Conservation (phyloP, 2,329 filamentous ascomycete genomes). For the Teratosphaeria nubilosa region DNA sequence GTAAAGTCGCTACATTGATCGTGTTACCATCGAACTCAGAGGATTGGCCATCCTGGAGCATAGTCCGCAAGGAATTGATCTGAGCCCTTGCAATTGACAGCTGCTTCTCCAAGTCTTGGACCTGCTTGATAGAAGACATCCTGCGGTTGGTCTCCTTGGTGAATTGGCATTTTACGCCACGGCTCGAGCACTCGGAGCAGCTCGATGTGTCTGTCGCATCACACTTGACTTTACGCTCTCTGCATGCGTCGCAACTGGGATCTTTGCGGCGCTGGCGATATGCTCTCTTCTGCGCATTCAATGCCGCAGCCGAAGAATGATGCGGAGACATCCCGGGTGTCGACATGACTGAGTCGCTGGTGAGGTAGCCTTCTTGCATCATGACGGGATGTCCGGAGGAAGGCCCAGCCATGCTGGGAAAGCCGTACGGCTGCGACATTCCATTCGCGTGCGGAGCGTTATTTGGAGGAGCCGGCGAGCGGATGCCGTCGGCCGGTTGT, state of each 20-base stretch:
- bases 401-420: conserved; percentile 7
- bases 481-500: conserved; percentile 1
- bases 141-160: conserved; percentile 97
- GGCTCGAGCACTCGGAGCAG: conserved; percentile 93
- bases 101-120: conserved; percentile 92
- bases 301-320: conserved; percentile 34
- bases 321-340: conserved; percentile 22
- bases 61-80: conserved; percentile 61
- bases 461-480: conserved; percentile 1
- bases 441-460: conserved; percentile 11
- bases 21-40: conserved; percentile 29
- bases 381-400: conserved; percentile 8
- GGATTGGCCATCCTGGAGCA: conserved; percentile 44
- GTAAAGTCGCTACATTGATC: conserved; percentile 19
- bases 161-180: conserved; percentile 95
- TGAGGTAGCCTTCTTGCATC: conserved; percentile 20
- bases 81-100: conserved; percentile 70
- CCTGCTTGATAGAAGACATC: conserved; percentile 99
- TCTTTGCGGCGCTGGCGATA: conserved; percentile 94
- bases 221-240: conserved; percentile 74
- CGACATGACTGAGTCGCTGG: conserved; percentile 15
- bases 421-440: conserved; percentile 12
- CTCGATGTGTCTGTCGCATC: conserved; percentile 94
- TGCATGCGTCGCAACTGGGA: conserved; percentile 92
- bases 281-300: conserved; percentile 72